Percentiles rank a stretch among this genome's conserved stretches.
phyloP scores from a whole-genome alignment of 78 protist species.

The Dictyostelium citrinum region DNA sequence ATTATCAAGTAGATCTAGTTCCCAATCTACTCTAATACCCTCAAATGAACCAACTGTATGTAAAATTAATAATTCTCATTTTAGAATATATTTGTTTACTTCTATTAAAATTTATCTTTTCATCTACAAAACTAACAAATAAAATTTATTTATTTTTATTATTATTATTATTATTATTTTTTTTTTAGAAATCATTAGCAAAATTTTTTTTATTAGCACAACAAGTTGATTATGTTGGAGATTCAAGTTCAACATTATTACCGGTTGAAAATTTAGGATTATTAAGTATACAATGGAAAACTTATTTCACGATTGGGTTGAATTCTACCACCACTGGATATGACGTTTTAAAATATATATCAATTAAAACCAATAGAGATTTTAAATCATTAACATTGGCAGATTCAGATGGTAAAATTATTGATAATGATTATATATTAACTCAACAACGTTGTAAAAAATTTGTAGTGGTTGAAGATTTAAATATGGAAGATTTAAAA shows the following conservation, averaged over 20 bases:
- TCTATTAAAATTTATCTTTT: too few species aligned
- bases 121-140: not conserved
- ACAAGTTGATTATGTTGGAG: conserved; percentile 62
- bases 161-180: not conserved
- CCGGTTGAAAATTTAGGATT: conserved; percentile 54
- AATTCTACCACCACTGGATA: conserved; percentile 10
- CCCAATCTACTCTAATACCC: not conserved
- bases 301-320: conserved; percentile 48
- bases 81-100: too few species aligned
- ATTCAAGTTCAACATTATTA: not conserved
- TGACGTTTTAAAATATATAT: conserved; percentile 55
- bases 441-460: conserved; percentile 35
- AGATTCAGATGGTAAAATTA: conserved; percentile 46
- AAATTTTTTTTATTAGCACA: conserved; percentile 68
- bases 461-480: conserved; percentile 64
- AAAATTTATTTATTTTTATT: not conserved
- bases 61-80: too few species aligned
- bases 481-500: conserved; percentile 15
- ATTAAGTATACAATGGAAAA: conserved; percentile 65
- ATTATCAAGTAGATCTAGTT: not conserved
- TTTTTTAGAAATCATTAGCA: conserved; percentile 41
- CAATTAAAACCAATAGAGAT: conserved; percentile 43
- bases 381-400: conserved; percentile 27
- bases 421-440: conserved; percentile 34
- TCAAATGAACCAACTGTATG: conserved; percentile 17